These are phyloP conservation scores for Penicillium sp. DNA, from an alignment of 2,329 filamentous ascomycete species.

Conservation along the genomic window DNA sequence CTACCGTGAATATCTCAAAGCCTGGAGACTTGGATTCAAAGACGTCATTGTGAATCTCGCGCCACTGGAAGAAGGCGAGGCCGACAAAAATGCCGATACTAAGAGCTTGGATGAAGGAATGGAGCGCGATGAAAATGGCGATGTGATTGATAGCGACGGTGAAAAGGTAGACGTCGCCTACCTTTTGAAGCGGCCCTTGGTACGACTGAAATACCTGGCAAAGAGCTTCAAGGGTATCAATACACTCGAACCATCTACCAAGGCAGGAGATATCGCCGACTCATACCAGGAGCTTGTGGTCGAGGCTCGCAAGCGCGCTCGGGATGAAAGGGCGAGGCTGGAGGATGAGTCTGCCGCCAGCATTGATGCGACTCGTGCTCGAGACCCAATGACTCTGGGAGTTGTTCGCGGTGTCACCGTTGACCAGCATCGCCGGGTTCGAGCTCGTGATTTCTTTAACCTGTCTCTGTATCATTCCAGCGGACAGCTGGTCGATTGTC, in stretches of 20 bases:
- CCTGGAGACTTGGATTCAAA: conserved; percentile 90
- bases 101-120: conserved; percentile 51
- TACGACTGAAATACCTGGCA: conserved; percentile 78
- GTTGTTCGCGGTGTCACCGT: conserved; percentile 65
- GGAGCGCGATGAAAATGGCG: conserved; percentile 54
- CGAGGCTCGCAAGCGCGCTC: conserved; percentile 66
- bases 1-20: conserved; percentile 78
- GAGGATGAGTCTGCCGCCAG: conserved; percentile 81
- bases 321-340: conserved; percentile 65
- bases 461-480: conserved; percentile 81
- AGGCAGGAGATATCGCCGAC: conserved; percentile 54
- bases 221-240: conserved; percentile 67
- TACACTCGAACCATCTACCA: conserved; percentile 40
- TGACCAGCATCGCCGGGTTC: conserved; percentile 72
- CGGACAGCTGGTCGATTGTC: conserved; percentile 82
- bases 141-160: conserved; percentile 64
- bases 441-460: conserved; percentile 83
- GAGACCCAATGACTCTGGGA: conserved; percentile 71
- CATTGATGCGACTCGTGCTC: conserved; percentile 73
- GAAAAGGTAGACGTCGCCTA: conserved; percentile 93
- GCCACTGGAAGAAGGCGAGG: conserved; percentile 62
- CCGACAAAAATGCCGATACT: conserved; percentile 37
- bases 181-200: conserved; percentile 78
- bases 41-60: conserved; percentile 91
- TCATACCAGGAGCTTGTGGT: conserved; percentile 68